phyloP scores from a whole-genome alignment of 1,284 basidiomycete species.

The Cerioporus squamosus region DNA sequence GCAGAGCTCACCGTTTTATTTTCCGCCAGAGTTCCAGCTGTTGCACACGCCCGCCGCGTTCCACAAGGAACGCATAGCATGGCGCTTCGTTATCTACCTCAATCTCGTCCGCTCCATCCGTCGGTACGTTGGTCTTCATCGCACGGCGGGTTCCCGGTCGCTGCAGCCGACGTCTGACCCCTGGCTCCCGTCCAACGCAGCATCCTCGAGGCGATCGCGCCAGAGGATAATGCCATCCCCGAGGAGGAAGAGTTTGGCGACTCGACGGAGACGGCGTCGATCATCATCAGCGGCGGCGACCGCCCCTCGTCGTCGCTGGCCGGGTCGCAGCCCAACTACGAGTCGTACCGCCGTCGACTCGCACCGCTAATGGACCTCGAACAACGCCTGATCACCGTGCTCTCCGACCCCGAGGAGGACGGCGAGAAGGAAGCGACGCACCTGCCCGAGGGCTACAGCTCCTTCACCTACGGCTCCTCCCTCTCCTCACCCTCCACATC shows the following conservation, averaged over 20 bases:
- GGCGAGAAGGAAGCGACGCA: slow-evolving; percentile 58
- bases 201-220: slow-evolving; percentile 77
- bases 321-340: slow-evolving; percentile 59
- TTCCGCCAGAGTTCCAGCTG: slow-evolving; percentile 73
- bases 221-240: slow-evolving; percentile 49
- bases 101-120: slow-evolving; percentile 81
- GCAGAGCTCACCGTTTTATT: slow-evolving; percentile 8
- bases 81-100: slow-evolving; percentile 84
- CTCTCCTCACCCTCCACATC: slow-evolving; percentile 6
- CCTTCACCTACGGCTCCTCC: slow-evolving; percentile 2
- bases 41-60: slow-evolving; percentile 75
- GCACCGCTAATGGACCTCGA: slow-evolving; percentile 71
- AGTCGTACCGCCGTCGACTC: slow-evolving; percentile 60
- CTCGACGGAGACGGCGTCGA: slow-evolving; percentile 48
- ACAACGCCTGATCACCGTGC: slow-evolving; percentile 62
- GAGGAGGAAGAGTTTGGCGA: slow-evolving; percentile 60
- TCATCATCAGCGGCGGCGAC: slow-evolving; percentile 53
- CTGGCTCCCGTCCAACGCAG: slow-evolving; percentile 37
- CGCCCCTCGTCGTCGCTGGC: slow-evolving; percentile 50
- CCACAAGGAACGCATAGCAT: slow-evolving; percentile 76
- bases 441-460: slow-evolving; percentile 26
- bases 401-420: slow-evolving; percentile 58
- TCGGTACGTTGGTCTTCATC: slow-evolving; percentile 46
- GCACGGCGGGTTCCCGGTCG: neutral
- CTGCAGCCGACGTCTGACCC: neutral